Evolutionary conservation across 2,329 filamentous ascomycete species (phyloP), one percentile per base, ranked within the genome.

Genomic region (Tolypocladium ovalisporum): DNA sequence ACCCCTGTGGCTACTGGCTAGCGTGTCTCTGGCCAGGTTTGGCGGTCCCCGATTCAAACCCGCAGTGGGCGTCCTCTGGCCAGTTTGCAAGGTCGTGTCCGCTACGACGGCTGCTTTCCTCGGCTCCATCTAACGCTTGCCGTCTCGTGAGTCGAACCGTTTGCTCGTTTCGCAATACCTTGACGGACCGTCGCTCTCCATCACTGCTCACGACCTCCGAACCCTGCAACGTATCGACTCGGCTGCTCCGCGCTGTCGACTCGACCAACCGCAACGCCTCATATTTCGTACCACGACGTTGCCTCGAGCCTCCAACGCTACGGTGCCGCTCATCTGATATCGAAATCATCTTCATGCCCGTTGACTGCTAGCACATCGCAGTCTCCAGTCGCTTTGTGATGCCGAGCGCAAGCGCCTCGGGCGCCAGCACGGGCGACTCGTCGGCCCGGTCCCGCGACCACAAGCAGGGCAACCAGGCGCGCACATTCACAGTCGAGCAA

Each of bases 401-500:
- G 70, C 70, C 70, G 61, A 76, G 75, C 72, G 80, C 79, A 68
- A 76, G 74, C 59, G 71, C 80, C 62, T 82, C 81, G 57, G 81
- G 81, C 68, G 75, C 78, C 66, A 79, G 81, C 66, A 71, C 79
- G 66, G 72, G 72, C 63, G 71, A 69, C 58, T 57, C 57, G 24
- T 57, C 72, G 53, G 73, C 77, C 62, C 79, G 78, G 57, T 72
- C 72, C 64, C 84, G 85, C 65, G 79, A 85, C 58, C 88, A 91
- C 73, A 86, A 89, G 70, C 88, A 91, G 70, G 88, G 88, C 63
- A 88, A 87, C 71, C 83, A 87, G 63, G 84, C 84, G 59, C 85
- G 89, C 65, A 82, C 88, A 69, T 96, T 85, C 74, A 99, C 94
- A 1, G 78, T 83, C 35, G 92, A 97, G 65, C 94, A 99, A 70